Conservation (phyloP, 2,329 filamentous ascomycete species). For the Arthrobotrys entomopaga region DNA sequence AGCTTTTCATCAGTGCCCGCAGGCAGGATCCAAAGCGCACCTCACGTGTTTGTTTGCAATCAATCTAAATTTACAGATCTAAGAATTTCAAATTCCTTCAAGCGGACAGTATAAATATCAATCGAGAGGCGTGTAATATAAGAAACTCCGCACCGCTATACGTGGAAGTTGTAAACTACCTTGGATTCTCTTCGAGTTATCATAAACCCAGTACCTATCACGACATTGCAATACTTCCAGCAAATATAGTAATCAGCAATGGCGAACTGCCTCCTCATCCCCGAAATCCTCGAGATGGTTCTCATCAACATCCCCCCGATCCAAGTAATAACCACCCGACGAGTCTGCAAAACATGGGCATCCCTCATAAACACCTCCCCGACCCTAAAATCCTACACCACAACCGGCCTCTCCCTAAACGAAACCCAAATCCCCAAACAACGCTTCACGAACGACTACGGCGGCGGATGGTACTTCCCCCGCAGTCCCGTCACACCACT, state of each 20-base stretch:
- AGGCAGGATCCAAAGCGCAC: no score
- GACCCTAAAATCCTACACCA: conserved; percentile 3
- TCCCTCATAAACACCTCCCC: neutral
- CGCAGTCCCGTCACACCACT: neutral
- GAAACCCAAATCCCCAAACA: neutral
- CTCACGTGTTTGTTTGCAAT: no score
- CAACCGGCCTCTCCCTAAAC: neutral
- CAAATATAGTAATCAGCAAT: neutral
- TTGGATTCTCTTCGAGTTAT: no score
- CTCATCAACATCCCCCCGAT: conserved; percentile 1
- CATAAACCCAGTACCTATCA: no score
- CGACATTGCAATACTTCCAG: no score
- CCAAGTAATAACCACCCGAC: neutral
- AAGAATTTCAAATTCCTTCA: no score
- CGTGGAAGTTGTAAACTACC: no score
- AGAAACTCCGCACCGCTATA: no score
- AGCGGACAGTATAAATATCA: no score
- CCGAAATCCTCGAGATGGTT: conserved; percentile 12
- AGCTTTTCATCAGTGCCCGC: no score
- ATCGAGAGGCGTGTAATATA: no score
- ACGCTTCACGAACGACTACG: neutral
- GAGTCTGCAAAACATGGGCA: conserved; percentile 4
- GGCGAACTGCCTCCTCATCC: conserved; percentile 6
- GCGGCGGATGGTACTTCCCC: neutral
- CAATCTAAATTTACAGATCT: no score